Evolutionary conservation across 164 flowering plant genomes (phyloP), one percentile per base, ranked within the genome.

Genomic region (Magnolia officinalis): DNA sequence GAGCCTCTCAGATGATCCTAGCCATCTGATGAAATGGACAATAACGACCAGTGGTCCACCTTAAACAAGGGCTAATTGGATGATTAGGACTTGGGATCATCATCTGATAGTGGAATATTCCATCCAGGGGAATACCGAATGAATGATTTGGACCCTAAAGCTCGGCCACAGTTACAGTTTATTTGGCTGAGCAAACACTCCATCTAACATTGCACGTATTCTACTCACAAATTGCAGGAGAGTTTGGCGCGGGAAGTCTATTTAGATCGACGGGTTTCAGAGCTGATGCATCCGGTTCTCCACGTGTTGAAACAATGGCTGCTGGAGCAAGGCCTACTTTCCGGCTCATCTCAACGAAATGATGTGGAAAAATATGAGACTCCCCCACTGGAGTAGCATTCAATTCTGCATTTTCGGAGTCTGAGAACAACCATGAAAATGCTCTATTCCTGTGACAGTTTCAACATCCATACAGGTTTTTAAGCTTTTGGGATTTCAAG

Each of bases 261-360:
- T 90, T 93, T 76, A 76, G 74, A 77, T 95, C 95, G 26, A 88
- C 31, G 18, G 91, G 82, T 78, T 79, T 86, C 66, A 92, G 80
- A 64, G 82, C 79, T 2, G 84, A 86, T 65, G 86, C 74, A 76
- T 87, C 90, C 69, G 64, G 76, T 49, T 90, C 97, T 77, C 85
- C 87, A 67, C 86, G 83, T 66, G 89, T 80, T 26, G 78, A 74
- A 76, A 95, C 94, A 74, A 95, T 80, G 21, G 96, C 97, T 45
- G 98, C 97, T 0, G 98, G 91, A 74, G 98, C 98, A 18, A 95
- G 89, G 69, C 98, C 98, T 50, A 89, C n/a, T 80, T 86, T 70
- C 68, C 84, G 82, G 79, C 84, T 82, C 18, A 82, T 82, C 74
- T 87, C 91, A 5, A 86, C 52, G 76, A 90, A 93, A 78, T 88